phyloP scores from a whole-genome alignment of 2,329 filamentous ascomycete species.

The Cladophialophora exuberans region DNA sequence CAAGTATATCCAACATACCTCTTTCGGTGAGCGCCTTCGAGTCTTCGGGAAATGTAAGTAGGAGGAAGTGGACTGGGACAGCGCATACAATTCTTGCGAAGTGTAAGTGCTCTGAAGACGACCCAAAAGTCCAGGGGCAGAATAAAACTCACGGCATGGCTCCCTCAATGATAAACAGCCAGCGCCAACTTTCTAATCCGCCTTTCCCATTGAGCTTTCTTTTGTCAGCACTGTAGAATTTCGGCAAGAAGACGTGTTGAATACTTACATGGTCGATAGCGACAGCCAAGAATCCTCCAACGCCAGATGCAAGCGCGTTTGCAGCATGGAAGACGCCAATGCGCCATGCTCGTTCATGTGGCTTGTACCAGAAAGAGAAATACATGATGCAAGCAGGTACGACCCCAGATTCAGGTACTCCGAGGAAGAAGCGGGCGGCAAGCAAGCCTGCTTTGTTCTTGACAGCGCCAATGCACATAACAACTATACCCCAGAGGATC shows the following conservation, averaged over 20 bases:
- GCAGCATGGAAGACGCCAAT: slow-evolving; percentile 34
- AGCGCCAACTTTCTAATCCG: slow-evolving; percentile 28
- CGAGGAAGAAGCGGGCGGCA: slow-evolving; percentile 32
- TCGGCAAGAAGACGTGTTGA: slow-evolving; percentile 17
- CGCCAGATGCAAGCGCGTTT: slow-evolving; percentile 31
- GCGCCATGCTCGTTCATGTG: slow-evolving; percentile 31
- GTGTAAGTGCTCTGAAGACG: not conserved
- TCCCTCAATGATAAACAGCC: slow-evolving; percentile 32
- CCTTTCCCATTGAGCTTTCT: slow-evolving; percentile 36
- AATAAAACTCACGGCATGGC: slow-evolving; percentile 18
- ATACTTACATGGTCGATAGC: slow-evolving; percentile 11
- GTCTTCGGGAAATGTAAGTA: slow-evolving; percentile 33
- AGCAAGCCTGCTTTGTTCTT: slow-evolving; percentile 24
- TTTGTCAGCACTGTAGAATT: not conserved
- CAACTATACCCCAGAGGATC: slow-evolving; percentile 40
- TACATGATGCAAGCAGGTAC: slow-evolving; percentile 34
- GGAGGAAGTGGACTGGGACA: slow-evolving; percentile 28
- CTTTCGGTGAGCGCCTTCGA: slow-evolving; percentile 29
- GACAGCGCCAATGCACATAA: slow-evolving; percentile 26
- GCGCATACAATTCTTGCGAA: slow-evolving; percentile 11
- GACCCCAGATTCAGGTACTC: slow-evolving; percentile 32
- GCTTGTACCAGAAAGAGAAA: slow-evolving; percentile 36
- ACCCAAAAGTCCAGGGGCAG: not conserved
- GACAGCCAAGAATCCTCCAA: slow-evolving; percentile 31
- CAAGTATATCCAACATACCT: slow-evolving; percentile 6